These are phyloP conservation scores for Aspergillus versicolor DNA, from an alignment of 2,329 filamentous ascomycete species.

Conservation along the genomic window DNA sequence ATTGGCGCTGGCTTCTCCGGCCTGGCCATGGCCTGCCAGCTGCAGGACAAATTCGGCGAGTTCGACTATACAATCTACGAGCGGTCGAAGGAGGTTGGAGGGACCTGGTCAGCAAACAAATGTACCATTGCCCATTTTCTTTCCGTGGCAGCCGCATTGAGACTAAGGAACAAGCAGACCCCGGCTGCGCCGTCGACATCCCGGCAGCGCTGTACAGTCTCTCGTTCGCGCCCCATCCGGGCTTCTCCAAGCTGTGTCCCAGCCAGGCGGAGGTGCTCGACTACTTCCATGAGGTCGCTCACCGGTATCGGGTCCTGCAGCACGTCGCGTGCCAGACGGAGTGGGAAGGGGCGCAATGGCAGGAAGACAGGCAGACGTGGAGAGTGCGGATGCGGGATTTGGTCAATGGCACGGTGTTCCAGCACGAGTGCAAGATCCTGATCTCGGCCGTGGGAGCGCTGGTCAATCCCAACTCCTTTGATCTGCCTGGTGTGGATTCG, in stretches of 20 bases:
- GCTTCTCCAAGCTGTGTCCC: conserved; percentile 9
- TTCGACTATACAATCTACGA: conserved; percentile 14
- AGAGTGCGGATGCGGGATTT: conserved; percentile 4
- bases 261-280: conserved; percentile 6
- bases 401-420: conserved; percentile 4
- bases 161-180: background rate
- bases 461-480: conserved; percentile 6
- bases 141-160: background rate
- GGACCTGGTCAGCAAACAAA: conserved; percentile 13
- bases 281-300: conserved; percentile 2
- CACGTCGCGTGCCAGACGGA: conserved; percentile 10
- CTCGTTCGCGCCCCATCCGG: conserved; percentile 9
- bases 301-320: background rate
- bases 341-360: conserved; percentile 9
- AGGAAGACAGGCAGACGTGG: conserved; percentile 10
- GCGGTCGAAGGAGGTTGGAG: conserved; percentile 5
- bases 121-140: background rate
- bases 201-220: conserved; percentile 10
- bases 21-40: conserved; percentile 12
- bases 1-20: conserved; percentile 15
- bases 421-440: conserved; percentile 11
- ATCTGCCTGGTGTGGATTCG: conserved; percentile 5
- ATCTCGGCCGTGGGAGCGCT: conserved; percentile 11
- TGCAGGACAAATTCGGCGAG: conserved; percentile 7
- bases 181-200: conserved; percentile 12